A percentile compares a stretch with the other conserved stretches of the same genome.
phyloP scores from a whole-genome alignment of 108 stramenopile species.

The Nitzschia putrida region DNA sequence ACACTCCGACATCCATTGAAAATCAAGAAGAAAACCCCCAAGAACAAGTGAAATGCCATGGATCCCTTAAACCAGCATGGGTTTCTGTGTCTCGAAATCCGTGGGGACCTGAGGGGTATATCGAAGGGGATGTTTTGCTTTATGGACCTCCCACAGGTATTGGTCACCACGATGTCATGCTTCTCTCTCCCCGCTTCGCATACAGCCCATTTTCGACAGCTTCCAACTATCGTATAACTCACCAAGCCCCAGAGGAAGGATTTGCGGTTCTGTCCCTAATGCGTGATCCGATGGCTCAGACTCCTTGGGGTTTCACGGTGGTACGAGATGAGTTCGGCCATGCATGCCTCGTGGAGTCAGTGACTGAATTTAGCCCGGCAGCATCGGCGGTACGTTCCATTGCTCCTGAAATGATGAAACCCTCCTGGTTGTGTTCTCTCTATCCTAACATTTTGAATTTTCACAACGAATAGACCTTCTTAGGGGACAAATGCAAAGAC shows the following conservation, averaged over 20 bases:
- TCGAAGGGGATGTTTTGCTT: slow-evolving; percentile 65
- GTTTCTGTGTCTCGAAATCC: slow-evolving; percentile 56
- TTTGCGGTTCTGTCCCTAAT: slow-evolving; percentile 48
- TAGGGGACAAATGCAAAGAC: slow-evolving; percentile 4
- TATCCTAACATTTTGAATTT: slow-evolving; percentile 3
- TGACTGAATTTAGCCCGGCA: slow-evolving; percentile 70
- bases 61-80: slow-evolving; percentile 38
- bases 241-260: slow-evolving; percentile 61
- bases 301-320: slow-evolving; percentile 74
- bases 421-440: not conserved
- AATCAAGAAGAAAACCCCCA: not conserved
- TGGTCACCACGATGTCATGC: slow-evolving; percentile 33
- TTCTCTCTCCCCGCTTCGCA: slow-evolving; percentile 47
- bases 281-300: slow-evolving; percentile 50
- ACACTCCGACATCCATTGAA: not conserved
- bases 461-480: not conserved
- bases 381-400: slow-evolving; percentile 60
- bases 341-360: slow-evolving; percentile 69
- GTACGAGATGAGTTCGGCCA: slow-evolving; percentile 72
- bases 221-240: slow-evolving; percentile 64
- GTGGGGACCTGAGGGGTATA: slow-evolving; percentile 64
- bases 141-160: slow-evolving; percentile 43
- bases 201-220: slow-evolving; percentile 47
- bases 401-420: not conserved
- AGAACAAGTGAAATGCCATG: not conserved